Base-by-base conservation (phyloP, 116 monocot species). In the Iris pallida region DNA sequence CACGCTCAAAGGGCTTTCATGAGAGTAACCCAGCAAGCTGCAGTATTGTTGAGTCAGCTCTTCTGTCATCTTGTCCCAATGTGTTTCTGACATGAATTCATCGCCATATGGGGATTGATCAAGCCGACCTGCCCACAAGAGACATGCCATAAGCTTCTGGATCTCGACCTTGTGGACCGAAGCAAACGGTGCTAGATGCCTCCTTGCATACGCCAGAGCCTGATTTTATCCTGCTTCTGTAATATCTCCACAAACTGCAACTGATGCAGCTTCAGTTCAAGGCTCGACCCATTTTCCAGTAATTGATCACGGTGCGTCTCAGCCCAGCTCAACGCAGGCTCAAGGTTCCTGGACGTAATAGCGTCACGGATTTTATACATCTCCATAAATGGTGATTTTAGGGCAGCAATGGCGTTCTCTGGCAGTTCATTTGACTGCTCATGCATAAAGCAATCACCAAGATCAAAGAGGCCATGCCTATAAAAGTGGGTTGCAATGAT, bases 251-350 rank as follows among this genome's bases (percentile, higher is more conserved):
- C 63, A 71, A 89, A 97, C 71, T 90, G 92, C 55, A 97, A 75
- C 19, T 83, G 71, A 49, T 92, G 92, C 78, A 97, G 97, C 66
- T 90, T 97, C 69, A 97, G 76, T 70, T 97, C 97, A 14, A 97
- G 79, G 45, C 20, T 78, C 11, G 91, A 88, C 11, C 84, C 84
- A 55, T 82, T 80, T 44, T 82, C 75, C 15, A 73, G 9, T 19
- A 95, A 84, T 10, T 60, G 64, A 16, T 77, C 83, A 5, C 81
- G 71, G 6, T 97, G 73, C 11, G 57, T 20, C 8, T 59, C 7
- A 17, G 83, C 87, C 97, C 97, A 97, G 18, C 4, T 71, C 12
- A 92, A 69, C 43, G 97, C 97, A 63, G 97, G 92, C 42, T 68
- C 77, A 11, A 97, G 87, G 40, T 92, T 76, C 45, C 81, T 65